Evolutionary conservation across 2,329 filamentous ascomycete genomes (phyloP), one percentile per base, ranked within the genome.

Genomic region (Botrytis pseudocinerea): DNA sequence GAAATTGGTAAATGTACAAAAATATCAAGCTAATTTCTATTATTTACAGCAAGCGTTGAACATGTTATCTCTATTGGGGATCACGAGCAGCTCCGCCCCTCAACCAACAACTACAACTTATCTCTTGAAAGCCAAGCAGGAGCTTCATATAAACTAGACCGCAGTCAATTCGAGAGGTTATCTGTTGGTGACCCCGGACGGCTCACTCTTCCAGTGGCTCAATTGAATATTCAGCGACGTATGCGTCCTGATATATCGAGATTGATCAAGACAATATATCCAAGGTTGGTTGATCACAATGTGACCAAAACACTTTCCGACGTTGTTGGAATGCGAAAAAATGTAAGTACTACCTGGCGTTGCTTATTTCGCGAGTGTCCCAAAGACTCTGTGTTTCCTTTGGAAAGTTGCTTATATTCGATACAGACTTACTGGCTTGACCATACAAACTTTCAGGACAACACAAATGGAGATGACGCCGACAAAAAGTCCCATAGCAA

Each of bases 21-120:
- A n/a, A 25, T 54, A 2, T 16, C 48, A 54, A 54, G 48, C 48
- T 54, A n/a, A 54, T n/a, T 54, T n/a, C n/a, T 12, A 16, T 54
- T n/a, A 25, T 54, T 54, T 54, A 80, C 81, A 18, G 77, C 76
- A 2, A 81, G 78, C 2, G 74, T 85, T 14, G 82, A 85, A 73
- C 83, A 85, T 75, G 74, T 80, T 18, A 83, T 85, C 38, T 77
- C 81, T 7, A 85, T 85, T 74, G 83, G 84, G 1, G 84, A 85
- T 74, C 83, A 85, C 70, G 76, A 81, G 62, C 83, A 85, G 69
- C 79, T 85, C 8, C 81, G 82, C 5, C 83, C 84, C 0, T 63
- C 73, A 25, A 79, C 77, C n/a, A 77, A 76, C 62, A 79, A 79
- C 40, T 42, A 40, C 12, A 72, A 73, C 5, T 72, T 80, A 4